phyloP scores from a whole-genome alignment of 108 stramenopile species.

The Fistulifera pelliculosa region DNA sequence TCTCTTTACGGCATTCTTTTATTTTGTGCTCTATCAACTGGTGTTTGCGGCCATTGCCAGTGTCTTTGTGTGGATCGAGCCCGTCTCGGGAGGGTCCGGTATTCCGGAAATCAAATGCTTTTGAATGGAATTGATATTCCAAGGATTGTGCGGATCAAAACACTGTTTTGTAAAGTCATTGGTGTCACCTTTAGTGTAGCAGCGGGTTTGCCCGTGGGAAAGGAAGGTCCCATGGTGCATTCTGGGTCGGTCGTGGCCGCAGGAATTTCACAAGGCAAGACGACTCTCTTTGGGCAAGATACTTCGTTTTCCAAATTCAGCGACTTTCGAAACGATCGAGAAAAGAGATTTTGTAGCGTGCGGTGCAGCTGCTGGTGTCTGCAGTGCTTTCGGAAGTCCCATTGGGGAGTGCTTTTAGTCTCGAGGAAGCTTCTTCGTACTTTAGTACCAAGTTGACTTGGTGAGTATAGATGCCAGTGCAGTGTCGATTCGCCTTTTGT shows the following conservation, averaged over 20 bases:
- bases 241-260: slow-evolving; percentile 76
- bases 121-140: slow-evolving; percentile 93
- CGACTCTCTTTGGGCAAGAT: slow-evolving; percentile 70
- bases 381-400: slow-evolving; percentile 93
- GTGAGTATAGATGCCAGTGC: too few species aligned
- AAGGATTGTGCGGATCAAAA: slow-evolving; percentile 84
- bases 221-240: slow-evolving; percentile 97
- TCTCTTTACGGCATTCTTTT: slow-evolving; percentile 52
- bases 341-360: slow-evolving; percentile 94
- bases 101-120: slow-evolving; percentile 98
- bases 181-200: slow-evolving; percentile 92
- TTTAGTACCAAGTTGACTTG: slow-evolving; percentile 96
- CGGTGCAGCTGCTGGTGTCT: slow-evolving; percentile 93
- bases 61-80: slow-evolving; percentile 79
- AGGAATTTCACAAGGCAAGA: slow-evolving; percentile 83
- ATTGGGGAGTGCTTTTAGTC: slow-evolving; percentile 93
- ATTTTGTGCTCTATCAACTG: slow-evolving; percentile 70
- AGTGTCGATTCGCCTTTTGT: too few species aligned
- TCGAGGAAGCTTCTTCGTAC: slow-evolving; percentile 94
- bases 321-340: slow-evolving; percentile 88
- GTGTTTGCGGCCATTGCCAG: slow-evolving; percentile 75
- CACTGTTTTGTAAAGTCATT: slow-evolving; percentile 87
- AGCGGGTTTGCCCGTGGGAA: slow-evolving; percentile 91
- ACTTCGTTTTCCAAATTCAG: slow-evolving; percentile 86
- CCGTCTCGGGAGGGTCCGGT: slow-evolving; percentile 89